Base-by-base conservation (phyloP, 148 eudicot species). In the Diospyros lotus region DNA sequence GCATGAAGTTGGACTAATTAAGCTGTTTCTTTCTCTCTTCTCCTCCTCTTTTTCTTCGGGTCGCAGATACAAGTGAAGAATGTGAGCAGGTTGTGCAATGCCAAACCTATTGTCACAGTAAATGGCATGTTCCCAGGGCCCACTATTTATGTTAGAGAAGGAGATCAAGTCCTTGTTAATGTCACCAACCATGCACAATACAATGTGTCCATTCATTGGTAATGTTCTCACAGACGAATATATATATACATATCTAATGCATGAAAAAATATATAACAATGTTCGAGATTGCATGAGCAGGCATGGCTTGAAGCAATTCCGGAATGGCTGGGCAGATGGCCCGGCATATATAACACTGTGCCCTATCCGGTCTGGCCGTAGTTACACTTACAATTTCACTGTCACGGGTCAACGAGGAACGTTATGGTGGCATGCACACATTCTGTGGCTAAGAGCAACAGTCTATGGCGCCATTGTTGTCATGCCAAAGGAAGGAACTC, bases 101-200 rank as follows among this genome's bases (percentile, higher is more conserved):
- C 87, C 56, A 90, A 90, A 76, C 88, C 89, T 17, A 86, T 88
- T 10, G 90, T 88, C 12, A 90, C 92, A 11, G 91, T 90, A 9
- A 90, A 90, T 69, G 94, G 94, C 45, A 78, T 78, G 81, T 90
- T 78, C 69, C 94, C 94, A 7, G 94, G 94, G 73, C 94, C 94
- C 9, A 86, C 89, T 1, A 66, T 90, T 8, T 88, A 88, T 64
- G 90, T 64, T 14, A 78, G 88, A 77, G 91, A 90, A 86, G 94
- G 91, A 38, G 94, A 88, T 75, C 71, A 82, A 78, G 77, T 88
- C 76, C 73, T 81, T 45, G 64, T 90, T 8, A 90, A 90, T 53
- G 91, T 90, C 63, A 88, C 91, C n/a, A 90, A 90, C 68, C 74
- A 81, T 66, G 90, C 86, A 59, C 88, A 81, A 61, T 90, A 88